Conservation (phyloP, 805 yeast genomes). For the Nakazawaea anatomiae region DNA sequence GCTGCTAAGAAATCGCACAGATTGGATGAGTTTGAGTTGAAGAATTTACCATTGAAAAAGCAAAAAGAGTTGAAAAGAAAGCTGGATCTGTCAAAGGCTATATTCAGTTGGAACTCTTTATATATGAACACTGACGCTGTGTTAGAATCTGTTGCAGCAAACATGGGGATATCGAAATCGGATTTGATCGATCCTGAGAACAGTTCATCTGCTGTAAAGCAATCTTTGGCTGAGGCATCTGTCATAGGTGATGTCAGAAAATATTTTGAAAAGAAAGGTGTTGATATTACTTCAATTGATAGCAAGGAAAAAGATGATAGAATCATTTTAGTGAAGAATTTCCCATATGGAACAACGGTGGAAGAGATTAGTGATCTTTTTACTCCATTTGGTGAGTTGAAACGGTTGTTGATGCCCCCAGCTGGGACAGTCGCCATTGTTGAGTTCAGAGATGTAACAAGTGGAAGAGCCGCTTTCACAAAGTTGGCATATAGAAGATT, state of each 20-base stretch:
- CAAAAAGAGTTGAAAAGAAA: slow-evolving; percentile 82
- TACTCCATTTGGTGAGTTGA: slow-evolving; percentile 70
- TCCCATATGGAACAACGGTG: slow-evolving; percentile 79
- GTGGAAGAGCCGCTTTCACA: slow-evolving; percentile 85
- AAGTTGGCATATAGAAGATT: slow-evolving; percentile 84
- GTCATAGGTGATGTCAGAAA: slow-evolving; percentile 87
- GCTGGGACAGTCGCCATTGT: slow-evolving; percentile 94
- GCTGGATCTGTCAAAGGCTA: slow-evolving; percentile 76
- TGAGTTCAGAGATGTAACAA: slow-evolving; percentile 75
- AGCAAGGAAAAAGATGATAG: slow-evolving; percentile 71
- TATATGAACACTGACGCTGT: slow-evolving; percentile 91
- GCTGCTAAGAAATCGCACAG: slow-evolving; percentile 75
- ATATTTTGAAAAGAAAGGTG: slow-evolving; percentile 80
- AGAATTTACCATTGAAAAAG: slow-evolving; percentile 87
- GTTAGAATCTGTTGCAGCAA: slow-evolving; percentile 78
- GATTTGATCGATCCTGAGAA: slow-evolving; percentile 85
- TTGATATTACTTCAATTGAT: slow-evolving; percentile 70
- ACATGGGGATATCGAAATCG: slow-evolving; percentile 76
- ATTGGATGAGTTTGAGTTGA: slow-evolving; percentile 85
- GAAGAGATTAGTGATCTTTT: slow-evolving; percentile 83
- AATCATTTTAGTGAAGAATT: slow-evolving; percentile 79
- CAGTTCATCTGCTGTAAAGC: slow-evolving; percentile 86
- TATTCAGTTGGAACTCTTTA: slow-evolving; percentile 93
- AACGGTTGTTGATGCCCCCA: slow-evolving; percentile 87
- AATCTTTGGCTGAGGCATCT: slow-evolving; percentile 95